A percentile compares a stretch with the other conserved stretches of the same genome.
phyloP scores from a whole-genome alignment of 495 filamentous ascomycete genomes.

The Baudoinia panamericana region DNA sequence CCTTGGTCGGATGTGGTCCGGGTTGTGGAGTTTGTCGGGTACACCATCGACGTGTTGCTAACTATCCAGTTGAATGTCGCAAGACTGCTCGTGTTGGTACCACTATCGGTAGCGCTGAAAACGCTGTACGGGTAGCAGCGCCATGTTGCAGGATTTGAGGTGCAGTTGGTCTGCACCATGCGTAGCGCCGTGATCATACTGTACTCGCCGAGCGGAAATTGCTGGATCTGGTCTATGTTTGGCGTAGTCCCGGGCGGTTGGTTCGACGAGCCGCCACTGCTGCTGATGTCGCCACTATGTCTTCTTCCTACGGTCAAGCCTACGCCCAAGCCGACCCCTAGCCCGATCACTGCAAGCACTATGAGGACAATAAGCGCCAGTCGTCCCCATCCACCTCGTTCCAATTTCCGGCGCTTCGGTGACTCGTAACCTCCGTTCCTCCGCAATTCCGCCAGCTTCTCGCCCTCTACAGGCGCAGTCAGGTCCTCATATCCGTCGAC shows the following conservation, averaged over 20 bases:
- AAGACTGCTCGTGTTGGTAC: constrained; percentile 16
- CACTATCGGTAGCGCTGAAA: constrained; percentile 29
- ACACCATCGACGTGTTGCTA: constrained; percentile 19
- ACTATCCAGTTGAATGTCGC: constrained; percentile 49
- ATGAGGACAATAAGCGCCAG: constrained; percentile 19
- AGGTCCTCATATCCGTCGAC: constrained; percentile 1
- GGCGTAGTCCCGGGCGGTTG: neutral
- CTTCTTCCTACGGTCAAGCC: constrained; percentile 31
- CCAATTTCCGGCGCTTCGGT: constrained; percentile 8
- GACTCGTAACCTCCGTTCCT: constrained; percentile 4
- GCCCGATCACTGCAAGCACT: constrained; percentile 35
- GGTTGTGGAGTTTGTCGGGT: constrained; percentile 7
- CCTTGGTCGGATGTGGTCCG: neutral
- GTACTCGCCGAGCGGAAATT: constrained; percentile 45
- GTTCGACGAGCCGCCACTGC: neutral
- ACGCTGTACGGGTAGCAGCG: constrained; percentile 41
- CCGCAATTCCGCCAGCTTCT: constrained; percentile 12
- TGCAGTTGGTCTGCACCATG: constrained; percentile 38
- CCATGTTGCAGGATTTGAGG: constrained; percentile 37
- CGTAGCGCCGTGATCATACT: constrained; percentile 42
- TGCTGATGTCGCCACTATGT: neutral
- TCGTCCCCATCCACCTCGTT: constrained; percentile 26
- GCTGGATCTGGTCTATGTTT: constrained; percentile 1
- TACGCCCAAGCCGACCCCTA: constrained; percentile 42
- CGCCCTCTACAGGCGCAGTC: constrained; percentile 7